A percentile compares a stretch with the other conserved stretches of the same genome.
phyloP scores from a whole-genome alignment of 176 grass and related monocot species.

The Saccharum officinarum region DNA sequence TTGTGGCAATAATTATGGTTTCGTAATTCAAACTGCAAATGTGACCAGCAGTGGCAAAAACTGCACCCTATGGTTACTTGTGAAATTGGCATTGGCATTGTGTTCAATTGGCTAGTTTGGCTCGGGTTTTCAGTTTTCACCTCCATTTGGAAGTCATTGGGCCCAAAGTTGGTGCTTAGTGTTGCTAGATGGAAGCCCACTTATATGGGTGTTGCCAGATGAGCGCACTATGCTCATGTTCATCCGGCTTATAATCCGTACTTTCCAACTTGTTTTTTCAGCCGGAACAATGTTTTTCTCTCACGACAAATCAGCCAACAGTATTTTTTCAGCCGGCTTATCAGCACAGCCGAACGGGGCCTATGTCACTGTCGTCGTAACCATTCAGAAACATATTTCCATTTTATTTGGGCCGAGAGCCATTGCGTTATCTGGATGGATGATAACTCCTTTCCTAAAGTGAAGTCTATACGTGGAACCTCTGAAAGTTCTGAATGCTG shows the following conservation, averaged over 20 bases:
- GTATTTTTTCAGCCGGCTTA: too few relatives aligned
- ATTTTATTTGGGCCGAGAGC: not conserved
- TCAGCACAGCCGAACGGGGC: too few relatives aligned
- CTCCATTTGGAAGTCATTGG: not conserved
- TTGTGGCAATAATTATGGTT: constrained; percentile 35
- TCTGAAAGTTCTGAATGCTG: not conserved
- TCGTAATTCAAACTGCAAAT: constrained; percentile 11
- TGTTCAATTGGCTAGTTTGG: not conserved
- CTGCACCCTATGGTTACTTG: not conserved
- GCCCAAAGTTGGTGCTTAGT: not conserved
- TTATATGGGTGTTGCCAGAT: too few relatives aligned
- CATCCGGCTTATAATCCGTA: too few relatives aligned
- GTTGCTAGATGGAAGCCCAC: too few relatives aligned
- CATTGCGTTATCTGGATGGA: not conserved
- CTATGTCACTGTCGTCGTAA: not conserved
- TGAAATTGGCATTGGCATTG: not conserved
- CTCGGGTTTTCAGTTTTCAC: not conserved
- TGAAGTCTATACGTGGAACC: not conserved
- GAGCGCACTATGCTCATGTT: too few relatives aligned
- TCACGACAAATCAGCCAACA: too few relatives aligned
- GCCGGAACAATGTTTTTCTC: too few relatives aligned
- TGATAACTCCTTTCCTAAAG: not conserved
- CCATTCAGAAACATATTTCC: not conserved
- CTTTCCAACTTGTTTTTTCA: too few relatives aligned
- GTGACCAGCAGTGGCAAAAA: not conserved